A percentile compares a stretch with the other conserved stretches of the same genome.
Conservation (phyloP, 106 monocot species). For the Dendrobium officinale region DNA sequence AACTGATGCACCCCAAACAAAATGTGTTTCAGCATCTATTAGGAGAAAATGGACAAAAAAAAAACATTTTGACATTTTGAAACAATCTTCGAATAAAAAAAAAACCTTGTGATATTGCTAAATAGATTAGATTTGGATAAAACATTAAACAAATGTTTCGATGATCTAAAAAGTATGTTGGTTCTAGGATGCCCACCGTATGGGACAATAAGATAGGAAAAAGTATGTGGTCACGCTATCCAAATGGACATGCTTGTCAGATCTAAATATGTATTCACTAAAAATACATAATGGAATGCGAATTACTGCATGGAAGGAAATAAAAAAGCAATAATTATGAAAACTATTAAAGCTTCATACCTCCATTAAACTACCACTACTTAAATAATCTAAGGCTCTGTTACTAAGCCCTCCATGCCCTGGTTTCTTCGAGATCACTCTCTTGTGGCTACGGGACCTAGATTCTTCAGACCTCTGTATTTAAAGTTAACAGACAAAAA, state of each 20-base stretch:
- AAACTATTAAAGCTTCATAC: constrained; percentile 15
- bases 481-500: neutral
- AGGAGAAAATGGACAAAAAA: too few species aligned
- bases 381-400: constrained; percentile 18
- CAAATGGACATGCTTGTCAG: neutral
- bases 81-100: too few species aligned
- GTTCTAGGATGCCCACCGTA: too few species aligned
- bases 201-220: too few species aligned
- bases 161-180: too few species aligned
- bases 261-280: neutral
- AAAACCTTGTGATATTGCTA: too few species aligned
- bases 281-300: neutral
- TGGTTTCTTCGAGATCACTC: constrained; percentile 17
- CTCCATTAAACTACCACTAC: constrained; percentile 28
- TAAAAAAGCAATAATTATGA: neutral
- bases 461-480: constrained; percentile 18
- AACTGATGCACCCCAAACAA: too few species aligned
- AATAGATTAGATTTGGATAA: too few species aligned
- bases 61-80: too few species aligned
- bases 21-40: too few species aligned
- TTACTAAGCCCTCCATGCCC: constrained; percentile 1
- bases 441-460: constrained; percentile 21
- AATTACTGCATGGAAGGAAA: neutral
- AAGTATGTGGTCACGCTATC: neutral
- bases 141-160: too few species aligned